Base-by-base conservation (phyloP, 1,284 basidiomycete species). In the Hymenochaete sp. region DNA sequence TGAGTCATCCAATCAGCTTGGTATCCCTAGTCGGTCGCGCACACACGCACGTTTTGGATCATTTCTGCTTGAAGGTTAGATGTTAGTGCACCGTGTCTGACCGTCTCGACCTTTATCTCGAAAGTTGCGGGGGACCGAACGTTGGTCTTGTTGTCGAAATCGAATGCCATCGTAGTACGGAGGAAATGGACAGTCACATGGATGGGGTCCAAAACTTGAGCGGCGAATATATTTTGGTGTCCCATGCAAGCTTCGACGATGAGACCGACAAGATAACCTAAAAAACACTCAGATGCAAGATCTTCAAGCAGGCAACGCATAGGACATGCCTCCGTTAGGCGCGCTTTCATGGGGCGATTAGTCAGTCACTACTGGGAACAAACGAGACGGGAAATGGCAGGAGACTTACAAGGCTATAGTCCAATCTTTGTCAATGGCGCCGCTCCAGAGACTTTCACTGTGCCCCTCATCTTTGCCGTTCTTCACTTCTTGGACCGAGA, bases 111-210 rank as follows among this genome's bases (percentile, higher is more conserved):
- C 46, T 22, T 42, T 13, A 47, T 32, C 7, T 38, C 33, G 27
- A 44, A 44, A 14, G 42, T n/a, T 2, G 42, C 42, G 5, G 22
- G 10, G 18, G 42, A 6, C 3, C 26, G 11, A 14, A 37, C 13
- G n/a, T n/a, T n/a, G n/a, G n/a, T n/a, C n/a, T n/a, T n/a, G n/a
- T n/a, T n/a, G n/a, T n/a, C n/a, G n/a, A n/a, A n/a, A n/a, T n/a
- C n/a, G n/a, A n/a, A n/a, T 9, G 31, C 32, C 29, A 37, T 19
- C n/a, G 28, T 24, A 0, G 72, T 60, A 22, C 67, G 63, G 27
- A 79, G 61, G 53, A 67, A 82, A 52, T 81, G 73, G 1, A 74
- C 74, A 3, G 72, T 74, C 42, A 77, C 59, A 55, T 81, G 72
- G 29, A 80, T 61, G 4, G 74, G 72, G 49, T 82, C 77, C 16